Percentiles rank a stretch among this genome's conserved stretches.
These are phyloP conservation scores for Tanacetum coccineum DNA, from an alignment of 129 eudicot species.

Conservation along the genomic window DNA sequence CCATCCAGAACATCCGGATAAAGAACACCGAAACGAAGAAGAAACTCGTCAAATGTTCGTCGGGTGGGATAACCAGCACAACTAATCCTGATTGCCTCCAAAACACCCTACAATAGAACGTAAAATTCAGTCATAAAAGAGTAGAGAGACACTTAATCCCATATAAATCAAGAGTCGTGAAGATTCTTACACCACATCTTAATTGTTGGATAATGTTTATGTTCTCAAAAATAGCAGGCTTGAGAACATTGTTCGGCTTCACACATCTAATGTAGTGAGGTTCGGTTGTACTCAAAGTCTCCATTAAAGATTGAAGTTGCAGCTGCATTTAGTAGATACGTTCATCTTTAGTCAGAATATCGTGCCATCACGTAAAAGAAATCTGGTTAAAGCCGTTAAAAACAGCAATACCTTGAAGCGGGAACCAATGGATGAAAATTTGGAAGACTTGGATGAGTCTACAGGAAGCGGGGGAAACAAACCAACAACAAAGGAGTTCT, in stretches of 20 bases:
- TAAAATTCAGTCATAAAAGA: slow-evolving; percentile 6
- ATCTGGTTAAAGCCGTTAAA: neutral
- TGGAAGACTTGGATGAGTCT: slow-evolving; percentile 92
- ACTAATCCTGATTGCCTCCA: slow-evolving; percentile 98
- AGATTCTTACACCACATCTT: slow-evolving; percentile 97
- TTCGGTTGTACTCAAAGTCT: slow-evolving; percentile 85
- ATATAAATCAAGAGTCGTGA: neutral
- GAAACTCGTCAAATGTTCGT: slow-evolving; percentile 91
- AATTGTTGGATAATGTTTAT: slow-evolving; percentile 81
- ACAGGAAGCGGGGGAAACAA: slow-evolving; percentile 87
- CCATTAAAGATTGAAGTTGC: slow-evolving; percentile 98
- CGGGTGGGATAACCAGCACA: slow-evolving; percentile 99
- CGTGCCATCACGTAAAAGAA: too few species aligned
- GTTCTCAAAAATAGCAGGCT: slow-evolving; percentile 96
- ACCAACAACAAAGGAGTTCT: slow-evolving; percentile 87
- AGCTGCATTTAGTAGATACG: slow-evolving; percentile 66
- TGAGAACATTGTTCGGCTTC: slow-evolving; percentile 88
- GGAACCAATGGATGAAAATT: slow-evolving; percentile 95
- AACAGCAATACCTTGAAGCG: slow-evolving; percentile 73
- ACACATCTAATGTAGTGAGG: slow-evolving; percentile 99
- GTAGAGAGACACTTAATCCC: neutral
- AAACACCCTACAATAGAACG: slow-evolving; percentile 68
- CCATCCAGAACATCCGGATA: slow-evolving; percentile 94
- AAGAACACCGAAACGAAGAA: slow-evolving; percentile 95
- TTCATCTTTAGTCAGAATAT: too few species aligned